Percentiles rank a stretch among this genome's conserved stretches.
These are phyloP conservation scores for Globisporangium radiosum DNA, from an alignment of 352 stramenopile genomes.

Conservation along the genomic window DNA sequence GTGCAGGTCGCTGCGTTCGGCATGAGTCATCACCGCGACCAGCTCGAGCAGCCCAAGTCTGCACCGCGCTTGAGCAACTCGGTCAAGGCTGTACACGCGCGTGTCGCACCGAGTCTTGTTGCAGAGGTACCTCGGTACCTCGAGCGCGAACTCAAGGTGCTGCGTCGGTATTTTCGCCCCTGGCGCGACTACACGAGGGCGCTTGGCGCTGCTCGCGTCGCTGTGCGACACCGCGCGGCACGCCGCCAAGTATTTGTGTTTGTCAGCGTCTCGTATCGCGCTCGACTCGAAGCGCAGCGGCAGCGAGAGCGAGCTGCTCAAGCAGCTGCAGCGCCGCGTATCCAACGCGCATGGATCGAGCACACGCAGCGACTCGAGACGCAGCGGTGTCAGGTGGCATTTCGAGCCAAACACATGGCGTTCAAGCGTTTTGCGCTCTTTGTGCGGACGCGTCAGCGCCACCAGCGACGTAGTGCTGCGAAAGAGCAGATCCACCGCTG, in stretches of 20 bases:
- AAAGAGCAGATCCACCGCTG: constrained; percentile 35
- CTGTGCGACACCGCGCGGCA: constrained; percentile 20
- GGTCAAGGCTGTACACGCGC: not conserved
- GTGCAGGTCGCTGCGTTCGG: constrained; percentile 14
- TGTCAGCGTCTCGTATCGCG: constrained; percentile 11
- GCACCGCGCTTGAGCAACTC: not conserved
- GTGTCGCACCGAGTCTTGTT: not conserved
- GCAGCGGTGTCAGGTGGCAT: constrained; percentile 13
- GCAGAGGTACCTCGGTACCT: constrained; percentile 25
- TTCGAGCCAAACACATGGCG: constrained; percentile 27
- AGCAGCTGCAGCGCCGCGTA: constrained; percentile 13
- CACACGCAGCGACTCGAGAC: constrained; percentile 7
- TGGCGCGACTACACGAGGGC: constrained; percentile 26
- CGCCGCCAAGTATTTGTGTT: constrained; percentile 23
- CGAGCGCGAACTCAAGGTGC: constrained; percentile 60
- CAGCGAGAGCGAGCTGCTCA: constrained; percentile 11
- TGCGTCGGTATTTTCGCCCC: constrained; percentile 41
- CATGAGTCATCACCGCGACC: constrained; percentile 7
- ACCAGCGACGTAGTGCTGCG: constrained; percentile 15
- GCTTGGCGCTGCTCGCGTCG: constrained; percentile 17
- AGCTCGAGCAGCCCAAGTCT: not conserved
- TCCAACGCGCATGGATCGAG: constrained; percentile 23
- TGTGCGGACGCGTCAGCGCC: constrained; percentile 17
- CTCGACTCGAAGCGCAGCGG: not conserved
- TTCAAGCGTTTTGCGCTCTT: constrained; percentile 49